Evolutionary conservation across 139 green algal species (phyloP).

Genomic region (Coelastrella sp.): DNA sequence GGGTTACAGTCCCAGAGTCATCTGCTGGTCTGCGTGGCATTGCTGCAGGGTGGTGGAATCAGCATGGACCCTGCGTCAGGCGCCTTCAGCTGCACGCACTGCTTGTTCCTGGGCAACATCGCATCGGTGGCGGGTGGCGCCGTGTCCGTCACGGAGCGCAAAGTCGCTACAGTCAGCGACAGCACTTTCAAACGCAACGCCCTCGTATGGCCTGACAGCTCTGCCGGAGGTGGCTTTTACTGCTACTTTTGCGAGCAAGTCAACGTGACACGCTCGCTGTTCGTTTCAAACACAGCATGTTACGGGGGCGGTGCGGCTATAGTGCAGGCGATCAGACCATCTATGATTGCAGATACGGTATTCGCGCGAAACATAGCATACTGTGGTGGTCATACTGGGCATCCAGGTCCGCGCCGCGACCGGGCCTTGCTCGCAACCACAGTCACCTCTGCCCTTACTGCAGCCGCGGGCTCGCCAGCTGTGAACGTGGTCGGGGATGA

Average conservation of each 20-base stretch:
- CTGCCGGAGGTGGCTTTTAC: conserved; percentile 39
- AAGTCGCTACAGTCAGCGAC: not conserved
- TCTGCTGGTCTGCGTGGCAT: not conserved
- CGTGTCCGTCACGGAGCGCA: conserved; percentile 21
- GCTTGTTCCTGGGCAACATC: conserved; percentile 5
- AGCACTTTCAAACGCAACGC: conserved; percentile 6
- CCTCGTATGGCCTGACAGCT: not conserved
- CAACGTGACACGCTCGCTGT: not conserved
- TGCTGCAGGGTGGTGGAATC: conserved; percentile 15
- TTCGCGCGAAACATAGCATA: conserved; percentile 23
- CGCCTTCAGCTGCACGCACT: not conserved
- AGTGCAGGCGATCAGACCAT: not conserved
- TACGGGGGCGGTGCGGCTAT: conserved; percentile 37
- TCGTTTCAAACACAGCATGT: not conserved
- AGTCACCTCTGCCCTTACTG: no score
- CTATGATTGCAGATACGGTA: not conserved
- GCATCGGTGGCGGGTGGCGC: conserved; percentile 8
- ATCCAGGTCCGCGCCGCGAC: no score
- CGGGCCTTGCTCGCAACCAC: no score
- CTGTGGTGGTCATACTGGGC: no score
- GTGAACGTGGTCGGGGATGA: no score
- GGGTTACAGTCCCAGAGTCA: not conserved
- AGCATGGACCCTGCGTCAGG: not conserved
- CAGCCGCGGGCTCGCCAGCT: no score
- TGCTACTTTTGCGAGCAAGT: conserved; percentile 9